Conservation (phyloP, 441 rosid species). For the Adansonia gregorii region DNA sequence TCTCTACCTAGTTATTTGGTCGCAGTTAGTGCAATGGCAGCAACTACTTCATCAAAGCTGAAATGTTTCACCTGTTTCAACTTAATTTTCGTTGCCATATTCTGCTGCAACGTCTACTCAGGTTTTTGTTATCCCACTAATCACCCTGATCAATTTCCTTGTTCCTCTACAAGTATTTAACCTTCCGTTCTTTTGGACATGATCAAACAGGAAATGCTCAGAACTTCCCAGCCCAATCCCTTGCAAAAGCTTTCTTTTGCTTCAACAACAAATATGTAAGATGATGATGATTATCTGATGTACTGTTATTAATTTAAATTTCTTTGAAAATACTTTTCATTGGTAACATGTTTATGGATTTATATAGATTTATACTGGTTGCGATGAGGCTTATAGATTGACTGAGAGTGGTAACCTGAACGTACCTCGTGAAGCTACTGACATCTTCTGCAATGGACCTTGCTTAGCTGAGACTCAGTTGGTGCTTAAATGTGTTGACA, state of each 20-base stretch:
- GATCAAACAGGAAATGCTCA: constrained; percentile 41
- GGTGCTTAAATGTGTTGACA: constrained; percentile 56
- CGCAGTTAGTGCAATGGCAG: constrained; percentile 11
- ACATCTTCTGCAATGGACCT: constrained; percentile 58
- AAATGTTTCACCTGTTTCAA: constrained; percentile 19
- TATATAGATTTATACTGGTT: constrained; percentile 49
- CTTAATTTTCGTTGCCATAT: constrained; percentile 28
- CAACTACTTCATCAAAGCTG: constrained; percentile 5
- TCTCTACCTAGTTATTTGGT: background rate
- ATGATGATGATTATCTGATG: background rate
- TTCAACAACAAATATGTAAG: constrained; percentile 53
- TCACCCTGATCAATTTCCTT: background rate
- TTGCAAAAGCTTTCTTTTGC: constrained; percentile 52
- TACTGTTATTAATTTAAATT: background rate
- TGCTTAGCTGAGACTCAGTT: constrained; percentile 54
- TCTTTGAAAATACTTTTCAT: background rate
- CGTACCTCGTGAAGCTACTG: constrained; percentile 53
- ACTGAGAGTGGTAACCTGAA: constrained; percentile 51
- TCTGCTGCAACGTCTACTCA: constrained; percentile 23
- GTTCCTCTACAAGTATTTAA: background rate
- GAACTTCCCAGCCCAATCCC: constrained; percentile 37
- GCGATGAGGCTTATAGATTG: constrained; percentile 53
- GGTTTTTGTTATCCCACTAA: constrained; percentile 18
- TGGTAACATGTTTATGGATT: background rate
- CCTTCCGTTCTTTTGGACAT: background rate